Percentiles rank a stretch among this genome's conserved stretches.
These are phyloP conservation scores for Sclerospora graminicola DNA, from an alignment of 352 stramenopile species.

Conservation along the genomic window DNA sequence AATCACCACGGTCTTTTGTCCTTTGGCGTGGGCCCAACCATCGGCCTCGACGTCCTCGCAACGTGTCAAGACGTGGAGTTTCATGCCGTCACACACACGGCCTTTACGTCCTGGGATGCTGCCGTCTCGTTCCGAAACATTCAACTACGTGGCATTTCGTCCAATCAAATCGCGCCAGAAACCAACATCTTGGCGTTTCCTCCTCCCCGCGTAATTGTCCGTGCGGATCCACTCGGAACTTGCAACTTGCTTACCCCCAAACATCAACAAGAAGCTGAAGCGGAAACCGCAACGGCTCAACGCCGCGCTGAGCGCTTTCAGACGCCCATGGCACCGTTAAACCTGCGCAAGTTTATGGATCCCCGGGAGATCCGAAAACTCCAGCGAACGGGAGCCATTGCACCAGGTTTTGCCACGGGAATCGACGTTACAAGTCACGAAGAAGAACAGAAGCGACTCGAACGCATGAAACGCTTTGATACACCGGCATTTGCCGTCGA, in stretches of 20 bases:
- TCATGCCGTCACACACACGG: conserved; percentile 28
- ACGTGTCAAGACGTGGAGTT: conserved; percentile 34
- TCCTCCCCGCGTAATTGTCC: conserved; percentile 40
- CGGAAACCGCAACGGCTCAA: conserved; percentile 31
- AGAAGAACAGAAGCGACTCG: conserved; percentile 52
- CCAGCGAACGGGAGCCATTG: conserved; percentile 54
- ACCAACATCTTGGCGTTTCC: conserved; percentile 29
- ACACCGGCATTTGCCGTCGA: conserved; percentile 63
- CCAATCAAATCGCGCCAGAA: conserved; percentile 16
- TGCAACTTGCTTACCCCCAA: conserved; percentile 45
- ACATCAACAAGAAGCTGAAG: conserved; percentile 41
- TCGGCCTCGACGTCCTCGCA: conserved; percentile 50
- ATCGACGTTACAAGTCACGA: conserved; percentile 60
- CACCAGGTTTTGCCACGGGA: conserved; percentile 53
- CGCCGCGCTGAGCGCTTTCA: conserved; percentile 58
- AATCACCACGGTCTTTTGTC: conserved; percentile 21
- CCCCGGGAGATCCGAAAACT: conserved; percentile 64
- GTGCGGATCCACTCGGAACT: conserved; percentile 41
- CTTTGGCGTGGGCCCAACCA: conserved; percentile 34
- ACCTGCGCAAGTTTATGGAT: conserved; percentile 74
- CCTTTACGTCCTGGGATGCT: conserved; percentile 62
- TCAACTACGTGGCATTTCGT: conserved; percentile 24
- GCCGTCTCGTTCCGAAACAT: conserved; percentile 40
- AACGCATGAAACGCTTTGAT: conserved; percentile 76
- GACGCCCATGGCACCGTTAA: conserved; percentile 40